Base-by-base conservation (phyloP, 768 basidiomycete genomes). In the Boletus rufocinnamomeus region DNA sequence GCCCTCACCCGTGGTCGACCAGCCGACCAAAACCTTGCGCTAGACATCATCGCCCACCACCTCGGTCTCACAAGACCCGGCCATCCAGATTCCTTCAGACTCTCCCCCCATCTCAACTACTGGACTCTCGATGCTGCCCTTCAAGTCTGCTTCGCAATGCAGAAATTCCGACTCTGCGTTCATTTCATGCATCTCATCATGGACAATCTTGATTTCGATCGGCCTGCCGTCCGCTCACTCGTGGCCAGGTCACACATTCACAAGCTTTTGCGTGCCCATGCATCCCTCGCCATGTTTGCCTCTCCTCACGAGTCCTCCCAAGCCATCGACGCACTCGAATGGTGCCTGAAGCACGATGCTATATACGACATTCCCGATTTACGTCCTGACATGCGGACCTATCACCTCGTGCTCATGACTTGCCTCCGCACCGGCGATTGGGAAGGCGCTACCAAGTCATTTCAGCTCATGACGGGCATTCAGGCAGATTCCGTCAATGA, bases 391-490 rank as follows among this genome's bases (percentile, higher is more conserved):
- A 30, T 59, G 56, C 64, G 63, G 51, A 84, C 87, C 10, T 91
- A 82, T 71, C 81, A 82, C 60, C 77, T 87, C 28, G 85, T 84
- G 52, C 77, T 91, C 65, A 72, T 77, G 59, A 80, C 82, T 2
- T 92, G 90, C 70, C 83, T 85, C 82, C 80, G 81, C 56, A 76
- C 77, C 37, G 76, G 69, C 16, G 87, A 91, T 71, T 92, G 88
- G 89, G 74, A 68, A 27, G 77, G 77, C 21, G 83, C 86, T 2
- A 67, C 76, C 49, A 78, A 80, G 50, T 73, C 81, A 19, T 87
- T 91, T 69, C 83, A 89, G 60, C 74, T 89, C 62, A 87, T 92
- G 84, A 87, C 88, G 4, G 89, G 90, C 7, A 84, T 82, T 63
- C 80, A 79, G 58, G 64, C 71, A 2, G 78, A 81, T 54, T 82